Conservation (phyloP, 1,284 basidiomycete genomes). For the Vanrija pseudolonga region DNA sequence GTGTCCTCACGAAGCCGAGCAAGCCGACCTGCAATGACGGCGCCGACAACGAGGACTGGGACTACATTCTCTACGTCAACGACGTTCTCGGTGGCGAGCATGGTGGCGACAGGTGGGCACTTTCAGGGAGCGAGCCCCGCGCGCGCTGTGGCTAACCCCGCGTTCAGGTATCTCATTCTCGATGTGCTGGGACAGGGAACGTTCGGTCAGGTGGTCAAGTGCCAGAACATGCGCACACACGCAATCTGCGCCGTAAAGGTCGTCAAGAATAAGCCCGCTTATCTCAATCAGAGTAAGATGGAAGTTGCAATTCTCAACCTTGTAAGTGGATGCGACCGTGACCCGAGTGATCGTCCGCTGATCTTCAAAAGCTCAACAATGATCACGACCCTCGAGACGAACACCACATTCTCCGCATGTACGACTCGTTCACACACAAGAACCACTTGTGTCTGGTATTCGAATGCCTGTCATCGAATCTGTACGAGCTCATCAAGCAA, state of each 20-base stretch:
- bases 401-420: constrained; percentile 92
- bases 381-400: constrained; percentile 88
- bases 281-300: constrained; percentile 99
- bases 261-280: constrained; percentile 99
- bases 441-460: constrained; percentile 97
- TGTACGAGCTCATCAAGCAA: constrained; percentile 99
- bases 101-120: constrained; percentile 69
- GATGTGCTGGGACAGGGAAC: constrained; percentile 98
- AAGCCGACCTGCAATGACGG: constrained; percentile 91
- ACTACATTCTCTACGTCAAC: constrained; percentile 96
- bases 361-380: constrained; percentile 69
- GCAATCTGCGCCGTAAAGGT: constrained; percentile 99
- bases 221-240: constrained; percentile 98
- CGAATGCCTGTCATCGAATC: constrained; percentile 92
- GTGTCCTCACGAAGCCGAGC: constrained; percentile 92
- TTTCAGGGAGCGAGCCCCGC: neutral
- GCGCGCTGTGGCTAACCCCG: constrained; percentile 5
- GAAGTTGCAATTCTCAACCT: constrained; percentile 96
- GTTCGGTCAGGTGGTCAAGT: constrained; percentile 99
- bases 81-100: constrained; percentile 89
- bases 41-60: constrained; percentile 93
- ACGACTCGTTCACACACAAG: constrained; percentile 94
- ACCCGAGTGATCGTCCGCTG: constrained; percentile 2
- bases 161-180: constrained; percentile 82
- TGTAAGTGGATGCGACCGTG: constrained; percentile 54